phyloP scores from a whole-genome alignment of 2,329 filamentous ascomycete genomes.

The Anthostomella pinea region DNA sequence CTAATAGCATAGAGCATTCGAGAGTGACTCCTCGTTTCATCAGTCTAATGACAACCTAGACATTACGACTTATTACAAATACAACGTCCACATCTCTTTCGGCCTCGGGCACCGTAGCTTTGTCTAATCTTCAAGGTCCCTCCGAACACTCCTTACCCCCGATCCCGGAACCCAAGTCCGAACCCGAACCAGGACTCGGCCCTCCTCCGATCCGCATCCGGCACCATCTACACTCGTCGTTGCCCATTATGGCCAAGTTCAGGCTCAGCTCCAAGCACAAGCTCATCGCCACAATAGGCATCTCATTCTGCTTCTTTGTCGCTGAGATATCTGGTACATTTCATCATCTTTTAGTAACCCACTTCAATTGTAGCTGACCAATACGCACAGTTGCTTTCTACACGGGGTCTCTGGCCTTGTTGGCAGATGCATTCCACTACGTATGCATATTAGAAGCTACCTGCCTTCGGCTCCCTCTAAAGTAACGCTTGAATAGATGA shows the following conservation, averaged over 20 bases:
- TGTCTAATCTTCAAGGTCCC: too few species aligned
- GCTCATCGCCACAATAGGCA: conserved; percentile 45
- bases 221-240: conserved; percentile 1
- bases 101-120: too few species aligned
- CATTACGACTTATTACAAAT: too few species aligned
- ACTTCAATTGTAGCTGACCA: conserved; percentile 2
- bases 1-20: too few species aligned
- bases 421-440: conserved; percentile 79
- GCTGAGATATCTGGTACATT: conserved; percentile 47
- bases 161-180: neutral
- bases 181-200: conserved; percentile 2
- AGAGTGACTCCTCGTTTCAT: too few species aligned
- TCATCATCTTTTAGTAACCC: neutral
- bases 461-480: neutral
- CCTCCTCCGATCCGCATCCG: conserved; percentile 6
- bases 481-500: conserved; percentile 41
- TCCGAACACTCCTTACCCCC: too few species aligned
- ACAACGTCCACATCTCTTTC: too few species aligned
- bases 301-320: conserved; percentile 50
- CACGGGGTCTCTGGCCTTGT: conserved; percentile 67
- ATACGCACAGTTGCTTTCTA: conserved; percentile 34
- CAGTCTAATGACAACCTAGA: too few species aligned
- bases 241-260: conserved; percentile 32
- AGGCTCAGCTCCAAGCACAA: conserved; percentile 42
- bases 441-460: conserved; percentile 39